phyloP scores from a whole-genome alignment of 305 asterid genomes.

The Solanum hybrid region DNA sequence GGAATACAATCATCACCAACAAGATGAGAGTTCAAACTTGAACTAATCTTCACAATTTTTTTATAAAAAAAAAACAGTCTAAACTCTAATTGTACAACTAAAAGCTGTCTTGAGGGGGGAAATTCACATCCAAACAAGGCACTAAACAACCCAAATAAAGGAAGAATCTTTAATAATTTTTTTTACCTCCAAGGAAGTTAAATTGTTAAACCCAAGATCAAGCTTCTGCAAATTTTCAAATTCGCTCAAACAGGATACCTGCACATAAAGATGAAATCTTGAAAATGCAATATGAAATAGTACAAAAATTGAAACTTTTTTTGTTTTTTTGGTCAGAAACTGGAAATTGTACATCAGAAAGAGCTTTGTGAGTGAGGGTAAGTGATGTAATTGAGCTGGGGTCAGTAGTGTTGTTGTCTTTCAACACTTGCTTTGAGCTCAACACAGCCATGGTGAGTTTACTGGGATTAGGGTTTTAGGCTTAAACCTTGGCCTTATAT shows the following conservation, averaged over 20 bases:
- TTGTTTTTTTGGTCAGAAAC: neutral
- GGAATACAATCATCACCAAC: neutral
- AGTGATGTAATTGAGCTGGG: constrained; percentile 53
- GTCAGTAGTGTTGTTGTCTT: constrained; percentile 43
- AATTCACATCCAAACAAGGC: neutral
- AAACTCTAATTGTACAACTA: neutral
- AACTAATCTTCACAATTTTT: neutral
- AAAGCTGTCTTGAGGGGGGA: neutral
- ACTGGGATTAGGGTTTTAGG: constrained; percentile 17
- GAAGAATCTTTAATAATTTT: too few relatives aligned
- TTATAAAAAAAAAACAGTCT: neutral
- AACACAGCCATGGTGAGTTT: constrained; percentile 37
- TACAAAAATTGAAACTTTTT: neutral
- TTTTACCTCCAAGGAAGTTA: constrained; percentile 73
- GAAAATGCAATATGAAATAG: neutral
- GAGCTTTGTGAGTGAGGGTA: constrained; percentile 69
- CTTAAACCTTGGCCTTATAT: neutral
- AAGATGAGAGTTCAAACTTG: too few relatives aligned
- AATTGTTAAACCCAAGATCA: constrained; percentile 65
- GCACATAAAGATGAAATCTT: neutral
- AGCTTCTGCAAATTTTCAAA: constrained; percentile 76
- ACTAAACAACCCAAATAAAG: neutral
- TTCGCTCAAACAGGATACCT: constrained; percentile 85
- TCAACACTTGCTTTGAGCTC: constrained; percentile 60
- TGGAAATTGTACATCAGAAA: constrained; percentile 49